Evolutionary conservation across 2,329 filamentous ascomycete genomes (phyloP).

Genomic region (Thermochaetoides dissita): DNA sequence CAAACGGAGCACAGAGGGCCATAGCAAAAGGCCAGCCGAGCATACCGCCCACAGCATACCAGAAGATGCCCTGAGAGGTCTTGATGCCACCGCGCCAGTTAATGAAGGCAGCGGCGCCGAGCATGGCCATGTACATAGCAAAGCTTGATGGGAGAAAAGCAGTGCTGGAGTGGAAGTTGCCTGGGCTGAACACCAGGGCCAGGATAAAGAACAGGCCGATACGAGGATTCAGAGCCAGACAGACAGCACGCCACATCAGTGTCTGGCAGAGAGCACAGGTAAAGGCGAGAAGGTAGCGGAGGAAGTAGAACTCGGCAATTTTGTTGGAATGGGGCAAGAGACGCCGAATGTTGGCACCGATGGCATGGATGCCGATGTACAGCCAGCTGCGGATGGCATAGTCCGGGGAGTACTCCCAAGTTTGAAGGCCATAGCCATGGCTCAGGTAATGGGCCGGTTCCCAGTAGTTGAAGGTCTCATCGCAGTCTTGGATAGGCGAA

Average conservation of each 20-base stretch:
- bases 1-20: slow-evolving; percentile 66
- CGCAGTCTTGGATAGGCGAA: slow-evolving; percentile 91
- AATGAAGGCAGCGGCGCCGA: slow-evolving; percentile 80
- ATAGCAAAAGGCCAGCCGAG: slow-evolving; percentile 91
- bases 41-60: slow-evolving; percentile 74
- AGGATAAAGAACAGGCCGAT: slow-evolving; percentile 77
- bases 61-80: slow-evolving; percentile 73
- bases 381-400: slow-evolving; percentile 93
- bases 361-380: slow-evolving; percentile 69
- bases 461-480: slow-evolving; percentile 99
- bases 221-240: slow-evolving; percentile 61
- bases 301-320: slow-evolving; percentile 72
- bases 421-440: slow-evolving; percentile 87
- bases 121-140: slow-evolving; percentile 84
- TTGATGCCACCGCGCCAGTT: slow-evolving; percentile 70
- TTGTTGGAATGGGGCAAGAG: slow-evolving; percentile 49
- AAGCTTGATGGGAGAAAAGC: slow-evolving; percentile 89
- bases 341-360: slow-evolving; percentile 52
- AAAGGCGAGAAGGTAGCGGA: slow-evolving; percentile 62
- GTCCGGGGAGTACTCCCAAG: slow-evolving; percentile 95
- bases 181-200: slow-evolving; percentile 63
- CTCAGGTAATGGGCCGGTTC: slow-evolving; percentile 89
- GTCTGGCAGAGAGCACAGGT: slow-evolving; percentile 72
- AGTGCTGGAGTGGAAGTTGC: slow-evolving; percentile 83
- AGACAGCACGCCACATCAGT: slow-evolving; percentile 64